These are phyloP conservation scores for Pseudocercospora crystallina DNA, from an alignment of 2,329 filamentous ascomycete species.

Conservation along the genomic window DNA sequence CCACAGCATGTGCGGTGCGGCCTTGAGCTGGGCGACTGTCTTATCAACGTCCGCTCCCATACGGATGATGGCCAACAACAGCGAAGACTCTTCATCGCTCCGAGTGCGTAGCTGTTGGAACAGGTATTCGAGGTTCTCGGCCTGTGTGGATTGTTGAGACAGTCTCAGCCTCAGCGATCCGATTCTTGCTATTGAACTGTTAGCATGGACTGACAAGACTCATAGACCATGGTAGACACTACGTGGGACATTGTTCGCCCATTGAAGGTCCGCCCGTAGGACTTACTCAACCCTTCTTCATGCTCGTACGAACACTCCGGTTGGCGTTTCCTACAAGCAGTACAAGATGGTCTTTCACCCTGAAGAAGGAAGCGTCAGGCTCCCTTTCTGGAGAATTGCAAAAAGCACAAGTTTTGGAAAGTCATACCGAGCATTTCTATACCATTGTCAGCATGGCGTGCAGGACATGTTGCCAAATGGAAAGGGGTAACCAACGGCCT, in stretches of 20 bases:
- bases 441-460: too few relatives aligned
- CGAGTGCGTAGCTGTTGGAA: conserved; percentile 22
- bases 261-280: too few relatives aligned
- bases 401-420: too few relatives aligned
- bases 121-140: conserved; percentile 21
- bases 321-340: conserved; percentile 16
- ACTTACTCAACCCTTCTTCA: conserved; percentile 18
- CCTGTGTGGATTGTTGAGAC: conserved; percentile 14
- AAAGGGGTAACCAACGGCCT: conserved; percentile 3
- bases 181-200: conserved; percentile 3
- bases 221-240: too few relatives aligned
- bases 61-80: conserved; percentile 21
- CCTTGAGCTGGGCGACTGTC: conserved; percentile 17
- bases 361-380: too few relatives aligned
- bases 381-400: too few relatives aligned
- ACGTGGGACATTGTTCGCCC: too few relatives aligned
- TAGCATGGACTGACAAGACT: too few relatives aligned
- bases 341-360: conserved; percentile 19
- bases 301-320: conserved; percentile 23
- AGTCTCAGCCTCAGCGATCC: conserved; percentile 18
- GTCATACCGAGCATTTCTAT: too few relatives aligned
- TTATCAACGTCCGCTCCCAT: conserved; percentile 22
- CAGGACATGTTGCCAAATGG: too few relatives aligned
- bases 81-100: conserved; percentile 22
- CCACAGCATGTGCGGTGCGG: conserved; percentile 4